Base-by-base conservation (phyloP, 2,329 filamentous ascomycete genomes). In the Chaetoscypha palmicola region DNA sequence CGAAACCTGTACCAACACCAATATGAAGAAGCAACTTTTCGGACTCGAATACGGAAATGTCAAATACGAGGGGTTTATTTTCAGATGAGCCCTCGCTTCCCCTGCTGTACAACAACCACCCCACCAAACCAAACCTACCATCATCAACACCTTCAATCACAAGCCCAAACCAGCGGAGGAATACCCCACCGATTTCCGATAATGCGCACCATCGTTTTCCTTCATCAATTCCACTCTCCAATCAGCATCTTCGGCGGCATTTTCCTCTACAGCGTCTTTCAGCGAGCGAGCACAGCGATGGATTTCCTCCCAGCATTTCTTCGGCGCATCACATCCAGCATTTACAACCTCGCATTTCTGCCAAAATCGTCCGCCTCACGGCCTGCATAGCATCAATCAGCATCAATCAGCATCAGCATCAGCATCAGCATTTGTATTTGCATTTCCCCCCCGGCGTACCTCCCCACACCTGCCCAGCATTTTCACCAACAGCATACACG, bases 241-340 rank as follows among this genome's bases (percentile, higher is more conserved):
- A 37, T 22, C 23, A 19, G 14, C 32, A 5, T 19, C 4, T 34
- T 17, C 26, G 20, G 9, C 10, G 9, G 19, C 20, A 21, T 19
- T 31, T 31, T 40, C 33, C 17, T 16, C 14, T n/a, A 28, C 22
- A n/a, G 17, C n/a, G 14, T 26, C 12, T 11, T 32, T 21, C 34
- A 44, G 35, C 34, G 26, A 44, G 30, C 40, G 31, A 35, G 33
- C 24, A 38, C 8, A 43, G 33, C 33, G 34, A 37, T 31, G 11
- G 19, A 43, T 32, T 31, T 19, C 17, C 21, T 43, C 23, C 16
- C 22, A 39, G 22, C 35, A 37, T 37, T 37, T 35, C n/a, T 17
- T 11, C 36, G 23, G 36, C 21, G 36, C 20, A 11, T 38, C 21
- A n/a, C 36, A 7, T 19, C 21, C 23, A 38, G 36, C 36, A 38